phyloP scores from a whole-genome alignment of 352 stramenopile genomes.

The Pythium brachiatum region DNA sequence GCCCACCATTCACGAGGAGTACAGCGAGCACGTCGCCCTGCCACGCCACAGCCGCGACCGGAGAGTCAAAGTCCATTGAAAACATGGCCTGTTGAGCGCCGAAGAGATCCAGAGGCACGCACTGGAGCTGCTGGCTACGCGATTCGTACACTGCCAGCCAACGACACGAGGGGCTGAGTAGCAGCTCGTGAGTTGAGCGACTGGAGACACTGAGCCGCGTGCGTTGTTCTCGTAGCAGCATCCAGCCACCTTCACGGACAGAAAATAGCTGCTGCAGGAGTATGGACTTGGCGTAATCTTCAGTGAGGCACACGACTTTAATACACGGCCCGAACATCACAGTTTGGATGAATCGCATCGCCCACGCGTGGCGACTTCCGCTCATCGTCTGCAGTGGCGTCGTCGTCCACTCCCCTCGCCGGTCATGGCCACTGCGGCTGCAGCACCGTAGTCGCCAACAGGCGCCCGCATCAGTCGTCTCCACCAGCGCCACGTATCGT shows the following conservation, averaged over 20 bases:
- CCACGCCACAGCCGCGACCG: not conserved
- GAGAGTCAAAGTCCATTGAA: not conserved
- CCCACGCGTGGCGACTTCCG: not conserved
- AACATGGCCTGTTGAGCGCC: not conserved
- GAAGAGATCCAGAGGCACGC: conserved; percentile 4
- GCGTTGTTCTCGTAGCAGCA: not conserved
- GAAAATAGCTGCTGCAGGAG: conserved; percentile 16
- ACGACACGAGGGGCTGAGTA: conserved; percentile 9
- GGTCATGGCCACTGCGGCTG: not conserved
- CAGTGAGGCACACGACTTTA: conserved; percentile 13
- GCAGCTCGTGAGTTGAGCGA: not conserved
- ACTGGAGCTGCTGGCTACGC: not conserved
- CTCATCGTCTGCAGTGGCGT: too few species aligned
- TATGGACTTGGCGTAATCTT: not conserved
- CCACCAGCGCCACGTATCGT: conserved; percentile 5
- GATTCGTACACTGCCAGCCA: not conserved
- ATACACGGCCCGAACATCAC: conserved; percentile 28
- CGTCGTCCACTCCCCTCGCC: conserved; percentile 6
- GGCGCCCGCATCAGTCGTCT: not conserved
- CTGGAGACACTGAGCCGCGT: not conserved
- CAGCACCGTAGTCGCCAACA: conserved; percentile 21
- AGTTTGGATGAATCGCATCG: conserved; percentile 19
- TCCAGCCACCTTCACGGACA: conserved; percentile 17
- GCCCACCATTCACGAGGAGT: not conserved
- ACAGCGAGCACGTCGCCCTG: not conserved